These are phyloP conservation scores for Apophysomyces sp. DNA, from an alignment of 371 early-diverging fungal species.

Conservation along the genomic window DNA sequence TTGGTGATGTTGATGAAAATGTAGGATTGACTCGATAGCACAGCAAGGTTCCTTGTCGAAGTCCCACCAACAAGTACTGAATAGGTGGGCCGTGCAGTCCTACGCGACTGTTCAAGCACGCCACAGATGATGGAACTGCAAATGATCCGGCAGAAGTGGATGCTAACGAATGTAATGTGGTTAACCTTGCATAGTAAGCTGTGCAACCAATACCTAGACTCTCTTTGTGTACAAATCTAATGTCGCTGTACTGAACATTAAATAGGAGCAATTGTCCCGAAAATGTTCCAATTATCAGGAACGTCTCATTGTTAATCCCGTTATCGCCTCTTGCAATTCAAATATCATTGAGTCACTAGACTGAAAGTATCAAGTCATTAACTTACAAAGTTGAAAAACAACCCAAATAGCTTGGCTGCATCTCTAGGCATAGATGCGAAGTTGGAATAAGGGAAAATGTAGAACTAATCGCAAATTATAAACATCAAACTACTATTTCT, in stretches of 20 bases:
- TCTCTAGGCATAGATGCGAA: not conserved
- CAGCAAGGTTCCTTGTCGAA: slow-evolving; percentile 6
- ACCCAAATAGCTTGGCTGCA: slow-evolving; percentile 14
- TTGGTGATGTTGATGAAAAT: not conserved
- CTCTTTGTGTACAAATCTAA: slow-evolving; percentile 8
- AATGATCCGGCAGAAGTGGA: slow-evolving; percentile 8
- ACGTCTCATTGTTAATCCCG: not conserved
- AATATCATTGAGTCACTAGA: not conserved
- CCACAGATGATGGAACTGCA: not conserved
- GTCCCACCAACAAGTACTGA: slow-evolving; percentile 2
- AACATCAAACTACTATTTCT: not conserved
- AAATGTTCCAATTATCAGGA: slow-evolving; percentile 18
- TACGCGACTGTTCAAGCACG: not conserved
- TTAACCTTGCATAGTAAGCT: not conserved
- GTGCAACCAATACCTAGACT: slow-evolving; percentile 11
- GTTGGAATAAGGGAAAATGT: not conserved
- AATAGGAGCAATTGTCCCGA: slow-evolving; percentile 9
- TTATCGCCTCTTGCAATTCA: not conserved
- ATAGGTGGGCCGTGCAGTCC: not conserved
- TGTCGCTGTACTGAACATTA: not conserved
- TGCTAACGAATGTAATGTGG: not conserved
- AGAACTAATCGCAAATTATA: not conserved
- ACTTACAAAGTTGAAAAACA: slow-evolving; percentile 10
- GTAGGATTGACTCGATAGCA: not conserved
- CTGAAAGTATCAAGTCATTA: not conserved